Evolutionary conservation across 2,329 filamentous ascomycete genomes (phyloP).

Genomic region (Aquanectria penicillioides): DNA sequence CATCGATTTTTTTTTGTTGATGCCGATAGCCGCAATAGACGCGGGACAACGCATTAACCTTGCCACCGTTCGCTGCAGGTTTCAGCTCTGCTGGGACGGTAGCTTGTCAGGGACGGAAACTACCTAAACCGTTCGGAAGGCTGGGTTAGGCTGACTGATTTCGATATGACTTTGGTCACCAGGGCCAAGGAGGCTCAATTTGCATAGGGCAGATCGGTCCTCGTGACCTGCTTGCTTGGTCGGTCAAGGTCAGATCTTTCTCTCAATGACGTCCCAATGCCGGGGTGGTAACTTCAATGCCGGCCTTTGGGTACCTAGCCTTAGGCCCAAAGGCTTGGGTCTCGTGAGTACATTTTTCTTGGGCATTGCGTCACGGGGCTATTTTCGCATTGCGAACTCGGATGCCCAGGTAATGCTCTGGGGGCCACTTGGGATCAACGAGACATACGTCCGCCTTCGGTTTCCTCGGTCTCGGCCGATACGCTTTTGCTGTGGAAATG

Average conservation of each 20-base stretch:
- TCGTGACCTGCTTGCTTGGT: slow-evolving; percentile 10
- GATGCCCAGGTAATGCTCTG: background rate
- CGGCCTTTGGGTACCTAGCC: slow-evolving; percentile 5
- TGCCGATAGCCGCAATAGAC: slow-evolving; percentile 31
- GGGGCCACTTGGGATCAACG: background rate
- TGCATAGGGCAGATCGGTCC: slow-evolving; percentile 9
- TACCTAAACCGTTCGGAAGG: slow-evolving; percentile 14
- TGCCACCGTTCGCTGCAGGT: slow-evolving; percentile 36
- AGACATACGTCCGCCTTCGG: too few relatives aligned
- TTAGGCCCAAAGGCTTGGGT: background rate
- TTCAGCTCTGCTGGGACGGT: slow-evolving; percentile 35
- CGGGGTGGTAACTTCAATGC: background rate
- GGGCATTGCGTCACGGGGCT: slow-evolving; percentile 7
- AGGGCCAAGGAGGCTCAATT: background rate
- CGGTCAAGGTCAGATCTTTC: slow-evolving; percentile 15
- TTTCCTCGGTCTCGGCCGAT: too few relatives aligned
- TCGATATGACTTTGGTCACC: slow-evolving; percentile 16
- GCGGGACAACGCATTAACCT: slow-evolving; percentile 39
- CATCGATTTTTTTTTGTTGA: too few relatives aligned
- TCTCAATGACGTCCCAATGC: slow-evolving; percentile 16
- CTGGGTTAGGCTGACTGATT: slow-evolving; percentile 12
- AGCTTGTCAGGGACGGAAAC: slow-evolving; percentile 9
- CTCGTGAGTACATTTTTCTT: slow-evolving; percentile 16
- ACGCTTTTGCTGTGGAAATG: too few relatives aligned
- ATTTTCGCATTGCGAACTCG: background rate